A percentile compares a stretch with the other conserved stretches of the same genome.
Evolutionary conservation across 2,329 filamentous ascomycete species (phyloP).

Genomic region (Bipolaris zeicola): DNA sequence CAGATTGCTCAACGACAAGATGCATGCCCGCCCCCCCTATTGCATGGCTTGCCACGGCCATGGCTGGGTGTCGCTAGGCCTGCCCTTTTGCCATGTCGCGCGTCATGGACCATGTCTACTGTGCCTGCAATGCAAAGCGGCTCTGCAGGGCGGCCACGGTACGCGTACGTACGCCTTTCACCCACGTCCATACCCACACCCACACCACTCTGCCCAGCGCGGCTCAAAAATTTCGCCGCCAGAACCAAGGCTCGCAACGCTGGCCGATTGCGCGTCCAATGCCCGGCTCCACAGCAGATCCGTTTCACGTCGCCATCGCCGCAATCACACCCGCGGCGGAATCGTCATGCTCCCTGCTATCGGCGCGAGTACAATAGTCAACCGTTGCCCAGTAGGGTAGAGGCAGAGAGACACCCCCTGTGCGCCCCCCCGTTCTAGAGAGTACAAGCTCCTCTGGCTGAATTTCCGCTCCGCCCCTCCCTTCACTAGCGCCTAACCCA

Average conservation of each 20-base stretch:
- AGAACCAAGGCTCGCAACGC: background rate
- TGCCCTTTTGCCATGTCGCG: constrained; percentile 1
- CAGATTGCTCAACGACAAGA: constrained; percentile 18
- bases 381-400: constrained; percentile 19
- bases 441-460: constrained; percentile 19
- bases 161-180: constrained; percentile 10
- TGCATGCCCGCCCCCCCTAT: constrained; percentile 24
- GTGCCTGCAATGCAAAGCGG: constrained; percentile 16
- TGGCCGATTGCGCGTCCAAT: constrained; percentile 41
- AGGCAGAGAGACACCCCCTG: constrained; percentile 18
- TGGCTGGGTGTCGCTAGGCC: background rate
- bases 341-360: constrained; percentile 22
- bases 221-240: constrained; percentile 14
- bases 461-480: constrained; percentile 41
- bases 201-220: background rate
- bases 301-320: constrained; percentile 39
- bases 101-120: constrained; percentile 4
- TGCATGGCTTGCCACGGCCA: constrained; percentile 17
- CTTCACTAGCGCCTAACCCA: constrained; percentile 33
- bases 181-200: constrained; percentile 1
- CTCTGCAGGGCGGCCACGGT: constrained; percentile 1
- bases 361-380: constrained; percentile 13
- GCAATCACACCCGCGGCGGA: constrained; percentile 18
- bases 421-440: constrained; percentile 19
- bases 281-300: constrained; percentile 34